Evolutionary conservation across 1,284 basidiomycete genomes (phyloP), one percentile per base, ranked within the genome.

Genomic region (Malassezia sympodialis): DNA sequence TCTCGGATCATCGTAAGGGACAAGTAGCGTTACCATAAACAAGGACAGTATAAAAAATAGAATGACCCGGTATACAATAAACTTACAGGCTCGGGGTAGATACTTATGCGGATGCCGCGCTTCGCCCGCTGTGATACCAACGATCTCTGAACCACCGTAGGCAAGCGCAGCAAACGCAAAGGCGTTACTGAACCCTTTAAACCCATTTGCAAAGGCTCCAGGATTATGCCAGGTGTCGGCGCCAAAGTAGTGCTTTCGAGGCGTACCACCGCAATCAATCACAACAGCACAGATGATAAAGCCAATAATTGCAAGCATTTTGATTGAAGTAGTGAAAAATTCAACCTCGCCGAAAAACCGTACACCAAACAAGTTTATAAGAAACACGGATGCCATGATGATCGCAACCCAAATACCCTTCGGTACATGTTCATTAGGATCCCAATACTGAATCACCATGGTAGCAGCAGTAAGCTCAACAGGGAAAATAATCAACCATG

Each of bases 131-230:
- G 88, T 80, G 75, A 90, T 83, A 32, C 87, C 88, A 39, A 90
- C 85, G 60, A 90, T 85, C 75, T 91, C 89, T 8, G 87, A 88
- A 46, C 42, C 83, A 82, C 47, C 86, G 78, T 84, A 90, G 11
- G 84, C 85, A 79, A 90, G 90, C 1, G 86, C 86, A 8, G 87
- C 87, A 43, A 77, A 68, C 24, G 76, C 69, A 30, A 76, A 66
- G 2, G 75, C 65, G 4, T 51, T 56, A 51, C 67, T 72, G 60
- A 75, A 76, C 12, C 73, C 76, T 32, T 51, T 52, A 24, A 58
- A 53, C 8, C 39, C 37, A 27, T 53, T 58, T 4, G 39, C 48
- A 19, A 58, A 50, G 5, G 53, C 31, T n/a, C 39, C 54, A 19
- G 43, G 47, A 8, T 51, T 11, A 26, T 53, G 47, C 48, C 32